Evolutionary conservation across 2,329 filamentous ascomycete species (phyloP), one percentile per base, ranked within the genome.

Genomic region (Microcyclospora tardicrescens): DNA sequence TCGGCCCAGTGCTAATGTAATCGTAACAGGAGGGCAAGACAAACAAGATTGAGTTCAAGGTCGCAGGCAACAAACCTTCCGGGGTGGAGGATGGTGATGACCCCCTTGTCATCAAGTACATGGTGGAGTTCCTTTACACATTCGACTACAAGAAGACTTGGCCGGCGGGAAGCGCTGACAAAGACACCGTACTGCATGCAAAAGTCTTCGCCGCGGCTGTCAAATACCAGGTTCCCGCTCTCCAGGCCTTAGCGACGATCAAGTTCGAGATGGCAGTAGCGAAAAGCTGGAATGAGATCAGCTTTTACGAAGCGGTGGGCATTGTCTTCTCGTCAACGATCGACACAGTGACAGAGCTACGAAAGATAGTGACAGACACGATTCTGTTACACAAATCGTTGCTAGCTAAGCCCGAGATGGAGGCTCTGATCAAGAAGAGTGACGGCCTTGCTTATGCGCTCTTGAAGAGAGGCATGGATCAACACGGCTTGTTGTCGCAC

Each of bases 121-220:
- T 54, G 48, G 42, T 55, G 6, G 33, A 55, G 14, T 55, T 46
- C 43, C 44, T 55, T 39, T 56, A 56, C 34, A 38, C 47, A 24
- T 36, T 48, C 13, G 47, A 52, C 29, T 51, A 52, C 38, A 16
- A 36, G 10, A 19, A 36, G 31, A 27, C 30, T 6, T 31, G 16
- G 12, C 30, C 15, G 13, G 24, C 19, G 12, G 28, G 19, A 11
- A 10, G 27, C 6, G 16, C 19, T 15, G 36, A 39, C 24, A 24
- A 16, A 12, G 32, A 40, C 33, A 33, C 35, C 33, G 27, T 39
- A 3, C 40, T 54, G 13, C 63, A 66, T 41, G 60, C 61, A 33
- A 61, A 59, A 41, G 58, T 66, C 29, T 66, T 65, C 46, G 62
- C 62, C 14, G 59, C 63, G 29, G 63, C 62, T 13, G 60, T 64